Evolutionary conservation across 148 eudicot genomes (phyloP).

Genomic region (Chenopodium album): DNA sequence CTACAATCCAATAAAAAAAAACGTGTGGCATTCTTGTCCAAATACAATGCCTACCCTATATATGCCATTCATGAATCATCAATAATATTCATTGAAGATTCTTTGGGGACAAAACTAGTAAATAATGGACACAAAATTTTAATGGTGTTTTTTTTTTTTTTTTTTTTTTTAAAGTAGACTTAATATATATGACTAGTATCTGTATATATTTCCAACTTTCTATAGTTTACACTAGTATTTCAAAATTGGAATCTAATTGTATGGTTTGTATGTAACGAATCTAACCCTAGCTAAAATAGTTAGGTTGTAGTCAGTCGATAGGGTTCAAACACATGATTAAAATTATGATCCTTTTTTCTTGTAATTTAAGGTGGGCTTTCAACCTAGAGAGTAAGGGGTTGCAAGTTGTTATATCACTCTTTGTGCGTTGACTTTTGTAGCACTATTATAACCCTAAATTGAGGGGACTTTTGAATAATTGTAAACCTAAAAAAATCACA

Average conservation of each 20-base stretch:
- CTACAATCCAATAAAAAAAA: neutral
- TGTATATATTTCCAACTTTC: neutral
- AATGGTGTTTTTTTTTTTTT: too few relatives aligned
- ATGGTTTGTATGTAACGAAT: slow-evolving; percentile 25
- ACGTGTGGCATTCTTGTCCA: neutral
- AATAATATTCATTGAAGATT: neutral
- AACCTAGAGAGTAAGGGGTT: slow-evolving; percentile 1
- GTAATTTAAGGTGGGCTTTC: neutral
- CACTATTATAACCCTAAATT: neutral
- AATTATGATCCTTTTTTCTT: neutral
- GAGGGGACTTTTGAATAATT: neutral
- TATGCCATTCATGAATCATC: neutral
- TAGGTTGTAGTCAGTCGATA: slow-evolving; percentile 11
- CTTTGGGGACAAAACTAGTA: neutral
- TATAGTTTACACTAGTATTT: neutral
- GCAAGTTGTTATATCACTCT: neutral
- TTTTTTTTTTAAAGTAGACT: too few relatives aligned
- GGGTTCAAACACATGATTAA: neutral
- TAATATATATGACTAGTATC: too few relatives aligned
- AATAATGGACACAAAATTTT: neutral
- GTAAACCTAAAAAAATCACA: neutral
- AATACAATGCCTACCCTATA: neutral
- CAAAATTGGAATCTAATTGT: neutral
- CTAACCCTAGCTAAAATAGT: slow-evolving; percentile 13
- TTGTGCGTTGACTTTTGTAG: slow-evolving; percentile 13